Evolutionary conservation across 2,329 filamentous ascomycete genomes (phyloP).

Genomic region (Bipolaris zeicola): DNA sequence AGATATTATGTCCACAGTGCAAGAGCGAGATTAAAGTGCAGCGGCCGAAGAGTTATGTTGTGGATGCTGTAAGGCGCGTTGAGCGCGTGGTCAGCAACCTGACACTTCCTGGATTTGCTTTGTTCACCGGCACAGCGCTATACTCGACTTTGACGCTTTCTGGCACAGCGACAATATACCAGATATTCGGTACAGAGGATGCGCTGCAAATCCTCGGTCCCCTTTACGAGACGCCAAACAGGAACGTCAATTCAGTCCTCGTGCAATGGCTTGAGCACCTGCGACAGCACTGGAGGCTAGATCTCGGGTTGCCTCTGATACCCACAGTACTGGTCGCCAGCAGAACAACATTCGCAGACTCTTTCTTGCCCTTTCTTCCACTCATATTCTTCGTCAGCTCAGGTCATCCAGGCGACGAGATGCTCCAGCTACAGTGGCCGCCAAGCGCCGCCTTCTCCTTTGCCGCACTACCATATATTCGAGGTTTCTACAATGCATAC

Average conservation of each 20-base stretch:
- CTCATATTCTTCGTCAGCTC: slow-evolving; percentile 65
- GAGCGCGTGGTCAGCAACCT: slow-evolving; percentile 63
- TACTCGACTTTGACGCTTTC: slow-evolving; percentile 57
- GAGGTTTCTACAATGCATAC: slow-evolving; percentile 66
- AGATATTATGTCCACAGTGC: slow-evolving; percentile 86
- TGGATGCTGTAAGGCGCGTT: slow-evolving; percentile 67
- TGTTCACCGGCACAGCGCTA: slow-evolving; percentile 56
- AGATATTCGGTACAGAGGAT: slow-evolving; percentile 69
- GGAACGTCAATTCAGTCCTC: slow-evolving; percentile 38
- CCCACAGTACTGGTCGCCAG: slow-evolving; percentile 71
- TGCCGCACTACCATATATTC: slow-evolving; percentile 68
- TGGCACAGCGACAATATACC: slow-evolving; percentile 67
- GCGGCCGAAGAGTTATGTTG: slow-evolving; percentile 73
- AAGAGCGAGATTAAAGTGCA: slow-evolving; percentile 78
- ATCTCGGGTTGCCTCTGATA: slow-evolving; percentile 69
- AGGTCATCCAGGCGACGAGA: slow-evolving; percentile 50
- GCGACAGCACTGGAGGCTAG: slow-evolving; percentile 56
- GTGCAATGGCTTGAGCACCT: slow-evolving; percentile 37
- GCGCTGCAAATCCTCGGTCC: slow-evolving; percentile 60
- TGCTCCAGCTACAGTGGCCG: slow-evolving; percentile 66
- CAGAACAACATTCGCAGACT: slow-evolving; percentile 67
- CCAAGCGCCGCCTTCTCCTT: slow-evolving; percentile 70
- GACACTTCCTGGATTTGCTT: slow-evolving; percentile 68
- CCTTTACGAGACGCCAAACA: slow-evolving; percentile 43
- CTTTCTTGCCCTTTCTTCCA: slow-evolving; percentile 66